These are phyloP conservation scores for Hypholoma sublateritium DNA, from an alignment of 768 basidiomycete genomes.

Conservation along the genomic window DNA sequence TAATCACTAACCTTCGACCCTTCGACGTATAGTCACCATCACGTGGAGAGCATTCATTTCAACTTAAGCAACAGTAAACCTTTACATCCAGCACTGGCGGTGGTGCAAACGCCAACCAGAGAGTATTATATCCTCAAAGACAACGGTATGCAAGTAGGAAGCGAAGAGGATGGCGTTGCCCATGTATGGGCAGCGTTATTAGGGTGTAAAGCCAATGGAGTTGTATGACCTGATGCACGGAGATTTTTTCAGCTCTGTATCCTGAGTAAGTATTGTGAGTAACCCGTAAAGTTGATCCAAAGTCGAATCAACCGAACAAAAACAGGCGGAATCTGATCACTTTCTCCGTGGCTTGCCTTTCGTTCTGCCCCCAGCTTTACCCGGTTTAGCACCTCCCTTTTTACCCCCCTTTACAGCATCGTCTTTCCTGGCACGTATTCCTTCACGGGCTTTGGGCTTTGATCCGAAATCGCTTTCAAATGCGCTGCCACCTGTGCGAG, in stretches of 20 bases:
- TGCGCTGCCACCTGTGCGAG: conserved; percentile 27
- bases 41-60: conserved; percentile 77
- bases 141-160: conserved; percentile 76
- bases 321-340: background rate
- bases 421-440: conserved; percentile 63
- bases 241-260: too few species aligned
- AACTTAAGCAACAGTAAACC: conserved; percentile 35
- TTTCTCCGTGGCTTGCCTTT: conserved; percentile 8
- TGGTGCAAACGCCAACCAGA: conserved; percentile 66
- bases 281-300: too few species aligned
- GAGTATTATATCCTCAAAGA: conserved; percentile 72
- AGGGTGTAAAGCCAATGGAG: conserved; percentile 36
- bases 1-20: background rate
- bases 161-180: conserved; percentile 72
- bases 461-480: conserved; percentile 66
- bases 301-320: background rate
- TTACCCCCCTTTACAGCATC: conserved; percentile 55
- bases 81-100: conserved; percentile 64
- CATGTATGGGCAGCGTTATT: conserved; percentile 61
- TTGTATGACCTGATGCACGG: background rate
- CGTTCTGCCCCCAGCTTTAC: conserved; percentile 11
- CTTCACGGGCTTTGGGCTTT: conserved; percentile 46
- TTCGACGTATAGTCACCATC: conserved; percentile 54
- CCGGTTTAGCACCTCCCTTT: conserved; percentile 41
- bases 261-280: too few species aligned